Conservation (phyloP, 768 basidiomycete species). For the Cystofilobasidium ferigula region DNA sequence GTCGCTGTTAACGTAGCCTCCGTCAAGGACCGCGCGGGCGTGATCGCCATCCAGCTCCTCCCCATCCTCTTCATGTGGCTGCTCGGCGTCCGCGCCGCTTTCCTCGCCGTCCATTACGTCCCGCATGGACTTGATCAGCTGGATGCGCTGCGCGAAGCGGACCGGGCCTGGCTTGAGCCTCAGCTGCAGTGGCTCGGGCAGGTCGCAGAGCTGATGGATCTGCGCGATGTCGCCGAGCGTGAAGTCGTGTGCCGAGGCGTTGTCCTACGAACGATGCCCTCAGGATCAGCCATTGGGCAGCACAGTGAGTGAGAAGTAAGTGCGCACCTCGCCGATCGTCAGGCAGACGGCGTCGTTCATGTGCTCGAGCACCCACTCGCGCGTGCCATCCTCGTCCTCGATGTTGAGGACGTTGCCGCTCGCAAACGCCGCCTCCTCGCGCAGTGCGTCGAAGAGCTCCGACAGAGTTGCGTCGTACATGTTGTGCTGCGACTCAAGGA, state of each 20-base stretch:
- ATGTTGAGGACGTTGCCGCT: slow-evolving; percentile 8
- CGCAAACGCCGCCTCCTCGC: slow-evolving; percentile 21
- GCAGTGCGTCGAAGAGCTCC: slow-evolving; percentile 19
- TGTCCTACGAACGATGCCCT: slow-evolving; percentile 2
- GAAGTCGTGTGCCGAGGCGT: slow-evolving; percentile 6
- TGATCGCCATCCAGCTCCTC: neutral
- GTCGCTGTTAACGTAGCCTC: neutral
- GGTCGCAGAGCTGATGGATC: slow-evolving; percentile 18
- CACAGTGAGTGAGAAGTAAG: neutral
- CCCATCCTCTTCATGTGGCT: neutral
- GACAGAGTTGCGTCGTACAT: slow-evolving; percentile 6
- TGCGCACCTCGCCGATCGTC: slow-evolving; percentile 19
- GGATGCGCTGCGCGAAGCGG: slow-evolving; percentile 20
- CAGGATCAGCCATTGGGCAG: neutral
- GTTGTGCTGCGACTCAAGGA: slow-evolving; percentile 13
- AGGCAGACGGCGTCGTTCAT: slow-evolving; percentile 10
- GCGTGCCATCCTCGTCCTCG: slow-evolving; percentile 20
- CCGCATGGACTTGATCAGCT: slow-evolving; percentile 21
- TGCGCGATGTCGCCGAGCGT: slow-evolving; percentile 18
- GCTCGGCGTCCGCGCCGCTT: slow-evolving; percentile 11
- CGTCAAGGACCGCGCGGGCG: neutral
- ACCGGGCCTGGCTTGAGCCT: slow-evolving; percentile 10
- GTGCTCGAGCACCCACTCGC: slow-evolving; percentile 25
- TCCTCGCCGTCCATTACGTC: slow-evolving; percentile 14
- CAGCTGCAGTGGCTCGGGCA: slow-evolving; percentile 16